Base-by-base conservation (phyloP, 2,329 filamentous ascomycete species). In the Botryosphaeria dothidea region DNA sequence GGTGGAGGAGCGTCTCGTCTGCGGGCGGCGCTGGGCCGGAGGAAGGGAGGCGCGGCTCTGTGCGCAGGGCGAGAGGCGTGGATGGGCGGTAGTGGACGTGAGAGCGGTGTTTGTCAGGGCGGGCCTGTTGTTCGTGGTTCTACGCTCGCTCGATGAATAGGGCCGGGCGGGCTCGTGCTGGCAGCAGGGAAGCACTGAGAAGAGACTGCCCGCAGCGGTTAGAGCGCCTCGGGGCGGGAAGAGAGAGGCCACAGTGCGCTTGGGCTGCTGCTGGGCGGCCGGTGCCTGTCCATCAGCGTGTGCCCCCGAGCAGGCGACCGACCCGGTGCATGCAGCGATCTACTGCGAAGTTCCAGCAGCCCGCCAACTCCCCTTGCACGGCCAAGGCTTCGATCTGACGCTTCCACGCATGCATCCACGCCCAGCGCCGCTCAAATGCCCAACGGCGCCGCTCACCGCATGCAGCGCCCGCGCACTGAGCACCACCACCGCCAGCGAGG, bases 111-210 rank as follows among this genome's bases (percentile, higher is more conserved):
- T 45, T 58, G 56, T 57, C 52, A 57, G 52, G 52, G 52, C 52
- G 52, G 52, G 52, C 52, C 52, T 57, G 52, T 36, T 57, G 52
- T 58, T 58, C 56, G 56, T 58, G 56, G 56, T 58, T 57, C 52
- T 57, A 38, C 56, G 15, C 25, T 58, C 56, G 56, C 56, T 57
- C 52, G 56, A 31, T 58, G 56, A 58, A 58, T 58, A 58, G 56
- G 56, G 56, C 56, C 56, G 56, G 48, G 56, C 56, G 56, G 7
- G 31, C 56, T 58, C 56, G 56, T 58, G 56, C 56, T 38, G 31
- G 27, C 27, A 25, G 36, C 38, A 58, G 56, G 36, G 56, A 46
- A 45, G 25, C 56, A n/a, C 25, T 31, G 49, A 52, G 17, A 27
- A 31, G 17, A 46, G 19, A 19, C 21, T 43, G 21, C 36, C 36